Evolutionary conservation across 345 rosid species (phyloP).

Genomic region (Nasturtium officinale): DNA sequence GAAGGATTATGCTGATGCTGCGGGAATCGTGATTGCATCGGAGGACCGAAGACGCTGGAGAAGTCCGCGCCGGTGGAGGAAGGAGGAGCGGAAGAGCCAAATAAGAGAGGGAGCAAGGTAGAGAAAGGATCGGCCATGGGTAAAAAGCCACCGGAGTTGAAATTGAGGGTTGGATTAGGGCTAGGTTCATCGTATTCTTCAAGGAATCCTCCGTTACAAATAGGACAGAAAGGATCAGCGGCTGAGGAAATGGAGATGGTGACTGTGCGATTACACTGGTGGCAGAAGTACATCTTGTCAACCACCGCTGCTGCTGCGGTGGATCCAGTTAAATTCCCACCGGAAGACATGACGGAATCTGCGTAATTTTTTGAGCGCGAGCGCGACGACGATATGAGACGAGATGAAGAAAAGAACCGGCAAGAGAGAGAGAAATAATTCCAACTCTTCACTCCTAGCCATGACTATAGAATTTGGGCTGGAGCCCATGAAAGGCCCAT

Average conservation of each 20-base stretch:
- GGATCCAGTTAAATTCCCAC: conserved; percentile 41
- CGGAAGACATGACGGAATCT: conserved; percentile 46
- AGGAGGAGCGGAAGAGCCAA: conserved; percentile 37
- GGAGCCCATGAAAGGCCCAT: background rate
- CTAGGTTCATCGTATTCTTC: conserved; percentile 63
- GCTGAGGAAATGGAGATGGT: conserved; percentile 47
- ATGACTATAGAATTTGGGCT: conserved; percentile 19
- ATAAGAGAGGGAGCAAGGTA: conserved; percentile 44
- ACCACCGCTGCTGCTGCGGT: conserved; percentile 38
- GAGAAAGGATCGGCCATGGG: conserved; percentile 41
- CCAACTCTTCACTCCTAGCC: too few relatives aligned
- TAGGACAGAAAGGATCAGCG: conserved; percentile 65
- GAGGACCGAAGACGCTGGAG: conserved; percentile 31
- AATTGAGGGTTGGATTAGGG: conserved; percentile 45
- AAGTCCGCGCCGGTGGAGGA: conserved; percentile 32
- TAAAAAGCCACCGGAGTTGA: conserved; percentile 30
- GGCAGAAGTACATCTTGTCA: conserved; percentile 58
- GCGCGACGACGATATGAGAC: conserved; percentile 20
- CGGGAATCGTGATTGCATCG: conserved; percentile 19
- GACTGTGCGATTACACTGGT: conserved; percentile 67
- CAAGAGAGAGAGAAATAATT: background rate
- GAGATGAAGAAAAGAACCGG: conserved; percentile 23
- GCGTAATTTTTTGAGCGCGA: conserved; percentile 22
- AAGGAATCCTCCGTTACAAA: conserved; percentile 60
- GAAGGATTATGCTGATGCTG: conserved; percentile 14